Percentiles rank a stretch among this genome's conserved stretches.
These are phyloP conservation scores for Byssochlamys sp. DNA, from an alignment of 2,329 filamentous ascomycete species.

Conservation along the genomic window DNA sequence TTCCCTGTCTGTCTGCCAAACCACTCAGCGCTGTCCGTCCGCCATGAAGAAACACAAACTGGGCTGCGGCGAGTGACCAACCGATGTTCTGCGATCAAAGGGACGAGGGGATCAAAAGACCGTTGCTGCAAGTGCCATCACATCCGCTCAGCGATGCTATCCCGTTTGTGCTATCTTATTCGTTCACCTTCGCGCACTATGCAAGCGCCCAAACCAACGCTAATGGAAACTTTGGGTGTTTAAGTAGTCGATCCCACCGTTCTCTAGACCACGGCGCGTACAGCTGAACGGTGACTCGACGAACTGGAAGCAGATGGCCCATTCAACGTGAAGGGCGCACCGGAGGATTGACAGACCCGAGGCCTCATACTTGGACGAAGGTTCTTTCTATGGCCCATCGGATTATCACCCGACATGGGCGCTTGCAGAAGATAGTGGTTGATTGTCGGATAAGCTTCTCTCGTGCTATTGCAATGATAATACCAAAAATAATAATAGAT, in stretches of 20 bases:
- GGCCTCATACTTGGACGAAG: neutral
- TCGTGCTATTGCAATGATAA: neutral
- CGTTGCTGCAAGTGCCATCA: constrained; percentile 26
- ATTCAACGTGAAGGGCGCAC: neutral
- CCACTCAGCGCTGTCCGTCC: neutral
- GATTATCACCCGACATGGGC: neutral
- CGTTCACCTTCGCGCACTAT: constrained; percentile 9
- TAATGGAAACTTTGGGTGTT: neutral
- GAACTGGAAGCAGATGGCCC: neutral
- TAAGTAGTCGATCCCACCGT: neutral
- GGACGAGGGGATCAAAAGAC: constrained; percentile 9
- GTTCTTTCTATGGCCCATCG: neutral
- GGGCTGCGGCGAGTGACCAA: neutral
- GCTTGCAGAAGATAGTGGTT: neutral
- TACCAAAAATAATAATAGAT: neutral
- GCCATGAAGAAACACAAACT: neutral
- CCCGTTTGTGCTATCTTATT: constrained; percentile 14
- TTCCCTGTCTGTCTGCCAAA: neutral
- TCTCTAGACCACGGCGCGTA: neutral
- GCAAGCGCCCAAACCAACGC: constrained; percentile 18
- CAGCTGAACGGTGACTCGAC: neutral
- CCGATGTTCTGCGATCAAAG: neutral
- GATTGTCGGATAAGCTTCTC: neutral
- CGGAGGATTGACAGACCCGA: neutral
- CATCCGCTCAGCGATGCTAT: constrained; percentile 5